Evolutionary conservation across 2,329 filamentous ascomycete genomes (phyloP), one percentile per base, ranked within the genome.

Genomic region (Penicillium brevicompactum): DNA sequence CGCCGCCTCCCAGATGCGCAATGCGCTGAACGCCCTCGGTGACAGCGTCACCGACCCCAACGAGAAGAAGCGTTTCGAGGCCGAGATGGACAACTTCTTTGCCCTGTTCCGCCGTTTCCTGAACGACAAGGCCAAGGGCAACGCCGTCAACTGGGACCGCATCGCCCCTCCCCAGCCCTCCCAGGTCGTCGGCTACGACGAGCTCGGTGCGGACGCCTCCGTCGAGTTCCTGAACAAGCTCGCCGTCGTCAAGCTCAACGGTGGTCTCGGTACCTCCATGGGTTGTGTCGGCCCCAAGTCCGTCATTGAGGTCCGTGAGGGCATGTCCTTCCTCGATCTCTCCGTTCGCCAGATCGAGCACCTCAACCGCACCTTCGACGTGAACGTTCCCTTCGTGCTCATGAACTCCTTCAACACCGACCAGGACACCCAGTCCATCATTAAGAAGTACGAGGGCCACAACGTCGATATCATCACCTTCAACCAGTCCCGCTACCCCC

Each of bases 351-450:
- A 99, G 84, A 96, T 99, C 74, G 94, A 99, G 82, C 95, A 92
- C 84, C 88, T 99, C 68, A 99, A 99, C 88, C 90, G 92, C 77
- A 97, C 92, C 63, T 97, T 97, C 82, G 86, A 89, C 68, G 91
- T 95, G 77, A 97, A 97, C 75, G 94, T 99, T 32, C 94, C 94
- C 46, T 97, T 99, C 78, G 87, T 99, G 66, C 88, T 99, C 69
- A 99, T 99, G 94, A 99, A 99, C 88, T 97, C 94, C 53, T 99
- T 99, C 90, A 99, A 99, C 86, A 99, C 94, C 75, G 92, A 99
- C 76, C 87, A 93, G 70, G 94, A 99, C 74, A 99, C 94, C 49
- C 92, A 92, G 61, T 92, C 91, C 79, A 99, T 99, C 80, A 99
- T 99, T 84, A 99, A 99, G 87, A 99, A 99, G 84, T 99, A 97